Base-by-base conservation (phyloP, 495 filamentous ascomycete species). In the Melanomma pulvis-pyrius region DNA sequence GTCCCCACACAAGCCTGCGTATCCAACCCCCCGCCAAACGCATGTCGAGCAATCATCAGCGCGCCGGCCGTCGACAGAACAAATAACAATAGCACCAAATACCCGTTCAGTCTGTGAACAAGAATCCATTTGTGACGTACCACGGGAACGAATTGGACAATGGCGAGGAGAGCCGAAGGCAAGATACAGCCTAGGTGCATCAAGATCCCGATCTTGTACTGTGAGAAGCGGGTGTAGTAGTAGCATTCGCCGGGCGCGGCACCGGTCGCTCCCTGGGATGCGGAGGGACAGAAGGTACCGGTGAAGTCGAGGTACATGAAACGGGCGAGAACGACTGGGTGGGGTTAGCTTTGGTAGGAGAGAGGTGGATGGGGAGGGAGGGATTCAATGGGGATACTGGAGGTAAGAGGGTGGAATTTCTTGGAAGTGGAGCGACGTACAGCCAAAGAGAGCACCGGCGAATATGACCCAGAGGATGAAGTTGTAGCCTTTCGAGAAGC, bases 91-190 rank as follows among this genome's bases (percentile, higher is more conserved):
- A 80, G 58, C 49, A 82, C 65, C 24, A 78, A 41, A 66, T 84
- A 84, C n/a, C 84, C 84, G 53, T 79, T 81, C 46, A 84, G 79
- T 15, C 84, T 80, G 63, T 86, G 83, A 19, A 84, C 62, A 39
- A 80, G 47, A 6, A 83, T 63, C 15, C 69, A 66, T 61, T 75
- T 79, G 68, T 82, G 74, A n/a, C 84, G 76, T 39, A 84, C 78
- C 12, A 77, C 56, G 11, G 84, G 84, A 24, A 81, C 62, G 66
- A 86, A 86, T 73, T 85, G 82, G 47, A 75, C 74, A 28, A 79
- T 73, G 30, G 77, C 76, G 46, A 86, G 76, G 9, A 85, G 25
- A 7, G 73, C 73, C 9, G 76, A 80, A 0, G 83, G 84, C 12
- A 86, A 57, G 49, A 82, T 72, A 29, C 65, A 54, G 28, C 56